A percentile compares a stretch with the other conserved stretches of the same genome.
Evolutionary conservation across 805 yeast genomes (phyloP).

Genomic region (Myxozyma melibiosi): DNA sequence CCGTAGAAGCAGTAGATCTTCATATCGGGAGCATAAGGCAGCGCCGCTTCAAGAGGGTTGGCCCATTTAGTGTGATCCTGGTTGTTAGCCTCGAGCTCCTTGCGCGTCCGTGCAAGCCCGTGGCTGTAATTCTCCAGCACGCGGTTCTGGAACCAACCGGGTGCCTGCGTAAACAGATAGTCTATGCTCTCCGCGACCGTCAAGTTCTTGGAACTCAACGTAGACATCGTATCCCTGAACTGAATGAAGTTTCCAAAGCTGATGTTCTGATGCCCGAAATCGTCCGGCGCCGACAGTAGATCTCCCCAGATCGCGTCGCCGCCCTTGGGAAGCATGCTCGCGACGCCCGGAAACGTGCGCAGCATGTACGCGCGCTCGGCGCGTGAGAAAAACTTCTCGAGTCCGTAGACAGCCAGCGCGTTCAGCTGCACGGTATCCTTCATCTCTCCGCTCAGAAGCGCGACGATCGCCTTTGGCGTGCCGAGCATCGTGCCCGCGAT

Average conservation of each 20-base stretch:
- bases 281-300: conserved; percentile 63
- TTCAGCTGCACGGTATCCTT: conserved; percentile 94
- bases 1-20: conserved; percentile 90
- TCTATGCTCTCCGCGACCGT: conserved; percentile 73
- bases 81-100: conserved; percentile 66
- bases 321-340: conserved; percentile 96
- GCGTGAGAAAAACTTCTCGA: conserved; percentile 90
- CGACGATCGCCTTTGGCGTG: conserved; percentile 91
- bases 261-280: conserved; percentile 36
- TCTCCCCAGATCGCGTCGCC: conserved; percentile 91
- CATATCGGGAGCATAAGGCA: conserved; percentile 93
- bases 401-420: conserved; percentile 87
- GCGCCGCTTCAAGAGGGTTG: conserved; percentile 89
- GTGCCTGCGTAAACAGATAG: conserved; percentile 62
- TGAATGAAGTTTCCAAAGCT: conserved; percentile 76
- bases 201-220: conserved; percentile 53
- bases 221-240: conserved; percentile 54
- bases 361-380: conserved; percentile 85
- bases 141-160: conserved; percentile 72
- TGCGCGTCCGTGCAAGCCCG: conserved; percentile 65
- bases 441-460: conserved; percentile 96
- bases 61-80: conserved; percentile 80
- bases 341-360: conserved; percentile 88
- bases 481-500: conserved; percentile 90
- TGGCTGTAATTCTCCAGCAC: conserved; percentile 71